Evolutionary conservation across 2,329 filamentous ascomycete species (phyloP).

Genomic region (Talaromyces albobiverticillius): DNA sequence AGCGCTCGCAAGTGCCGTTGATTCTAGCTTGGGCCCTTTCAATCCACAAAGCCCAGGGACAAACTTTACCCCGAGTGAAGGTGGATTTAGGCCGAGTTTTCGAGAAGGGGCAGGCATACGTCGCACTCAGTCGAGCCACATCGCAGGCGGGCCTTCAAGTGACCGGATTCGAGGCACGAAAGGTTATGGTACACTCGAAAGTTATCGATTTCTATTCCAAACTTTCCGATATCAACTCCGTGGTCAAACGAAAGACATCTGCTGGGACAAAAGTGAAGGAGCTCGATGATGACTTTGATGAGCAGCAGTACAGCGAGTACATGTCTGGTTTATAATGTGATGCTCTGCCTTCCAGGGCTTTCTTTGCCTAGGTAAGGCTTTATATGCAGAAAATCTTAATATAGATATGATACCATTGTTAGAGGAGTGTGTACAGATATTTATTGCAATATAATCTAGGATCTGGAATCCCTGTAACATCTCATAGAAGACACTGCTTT

Average conservation of each 20-base stretch:
- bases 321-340: slow-evolving; percentile 6
- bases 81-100: slow-evolving; percentile 91
- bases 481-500: no score
- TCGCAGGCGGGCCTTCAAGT: slow-evolving; percentile 85
- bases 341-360: neutral
- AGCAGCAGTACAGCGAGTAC: slow-evolving; percentile 34
- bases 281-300: slow-evolving; percentile 44
- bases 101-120: slow-evolving; percentile 96
- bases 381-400: slow-evolving; percentile 8
- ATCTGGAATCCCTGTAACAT: no score
- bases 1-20: slow-evolving; percentile 75
- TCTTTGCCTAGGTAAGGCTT: neutral
- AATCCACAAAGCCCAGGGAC: slow-evolving; percentile 96
- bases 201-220: slow-evolving; percentile 84
- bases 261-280: slow-evolving; percentile 24
- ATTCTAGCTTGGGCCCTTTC: slow-evolving; percentile 96
- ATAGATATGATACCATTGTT: no score
- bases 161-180: slow-evolving; percentile 78
- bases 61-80: slow-evolving; percentile 89
- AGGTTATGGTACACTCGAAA: slow-evolving; percentile 89
- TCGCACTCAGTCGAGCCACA: slow-evolving; percentile 89
- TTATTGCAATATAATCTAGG: no score
- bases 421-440: no score
- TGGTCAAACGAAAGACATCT: slow-evolving; percentile 29
- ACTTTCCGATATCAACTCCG: slow-evolving; percentile 68